Evolutionary conservation across 257 asterid genomes (phyloP), one percentile per base, ranked within the genome.

Genomic region (Solanum chaucha): DNA sequence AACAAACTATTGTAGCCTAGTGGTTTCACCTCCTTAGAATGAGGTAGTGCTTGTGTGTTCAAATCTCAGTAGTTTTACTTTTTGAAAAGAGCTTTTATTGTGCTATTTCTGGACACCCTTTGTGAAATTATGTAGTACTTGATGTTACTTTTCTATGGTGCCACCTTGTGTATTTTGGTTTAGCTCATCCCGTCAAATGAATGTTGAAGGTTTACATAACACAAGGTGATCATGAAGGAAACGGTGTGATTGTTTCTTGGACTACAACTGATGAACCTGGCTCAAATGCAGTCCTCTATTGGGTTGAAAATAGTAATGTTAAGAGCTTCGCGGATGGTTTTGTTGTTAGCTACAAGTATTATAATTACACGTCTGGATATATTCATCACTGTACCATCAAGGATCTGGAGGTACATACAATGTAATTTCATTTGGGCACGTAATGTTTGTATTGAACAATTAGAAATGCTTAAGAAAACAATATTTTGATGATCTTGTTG

Each of bases 141-240:
- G 17, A 1, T 0, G n/a, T 34, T 6, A 22, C 24, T 19, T 55
- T 0, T 36, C 24, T 84, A 28, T 35, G 55, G 3, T 61, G 22
- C n/a, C 10, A 10, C 32, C 55, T 22, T 34, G 51, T 51, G 48
- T 34, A 4, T 36, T 36, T 58, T 4, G 34, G 15, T 61, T 67
- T 32, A 34, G 74, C 51, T 59, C 36, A 84, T 30, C 14, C 35
- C n/a, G 17, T 86, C 58, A 71, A 82, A 17, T 35, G 65, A 83
- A 67, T 48, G 88, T 85, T 82, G 87, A 89, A 94, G 98, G 97
- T 93, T 82, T 95, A 93, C 84, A 91, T 93, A 48, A 93, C 97
- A 61, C 97, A 93, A 93, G 98, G 98, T 22, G 97, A 93, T 89
- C 91, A 88, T 80, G 94, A 92, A 74, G 98, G 97, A 73, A 92